These are phyloP conservation scores for Globisporangium sylvaticum DNA, from an alignment of 352 stramenopile species.

Conservation along the genomic window DNA sequence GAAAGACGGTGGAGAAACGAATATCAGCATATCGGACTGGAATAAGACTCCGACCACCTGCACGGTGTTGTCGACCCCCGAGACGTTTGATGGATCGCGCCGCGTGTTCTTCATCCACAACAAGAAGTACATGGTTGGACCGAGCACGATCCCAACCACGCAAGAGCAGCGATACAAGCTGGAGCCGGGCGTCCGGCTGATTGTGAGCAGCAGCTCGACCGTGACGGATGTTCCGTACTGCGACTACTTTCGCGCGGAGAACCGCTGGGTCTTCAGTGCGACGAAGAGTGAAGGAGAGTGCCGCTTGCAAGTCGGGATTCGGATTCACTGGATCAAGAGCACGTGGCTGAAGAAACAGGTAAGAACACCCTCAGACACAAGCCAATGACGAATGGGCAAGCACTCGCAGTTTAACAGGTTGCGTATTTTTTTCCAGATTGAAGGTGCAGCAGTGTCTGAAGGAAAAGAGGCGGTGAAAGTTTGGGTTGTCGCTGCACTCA, in stretches of 20 bases:
- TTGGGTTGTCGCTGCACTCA: conserved; percentile 47
- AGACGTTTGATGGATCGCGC: conserved; percentile 61
- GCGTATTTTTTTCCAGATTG: conserved; percentile 41
- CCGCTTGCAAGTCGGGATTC: conserved; percentile 59
- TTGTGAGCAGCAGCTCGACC: conserved; percentile 68
- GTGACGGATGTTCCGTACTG: conserved; percentile 81
- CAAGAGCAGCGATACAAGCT: conserved; percentile 72
- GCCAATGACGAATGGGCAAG: neutral
- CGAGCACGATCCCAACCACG: conserved; percentile 67
- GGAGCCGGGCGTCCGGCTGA: conserved; percentile 33
- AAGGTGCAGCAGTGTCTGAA: conserved; percentile 71
- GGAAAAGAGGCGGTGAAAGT: conserved; percentile 50
- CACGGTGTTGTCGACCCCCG: conserved; percentile 46
- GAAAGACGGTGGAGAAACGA: conserved; percentile 46
- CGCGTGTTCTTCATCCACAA: conserved; percentile 70
- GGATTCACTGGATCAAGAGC: conserved; percentile 74
- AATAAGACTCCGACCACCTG: conserved; percentile 36
- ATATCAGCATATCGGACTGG: conserved; percentile 55
- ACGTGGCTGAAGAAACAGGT: conserved; percentile 89
- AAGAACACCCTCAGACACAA: neutral
- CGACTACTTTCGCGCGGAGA: conserved; percentile 86
- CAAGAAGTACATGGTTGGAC: conserved; percentile 88
- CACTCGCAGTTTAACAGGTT: neutral
- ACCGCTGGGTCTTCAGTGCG: conserved; percentile 79
- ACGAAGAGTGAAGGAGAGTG: conserved; percentile 36